Evolutionary conservation across 495 filamentous ascomycete species (phyloP).

Genomic region (Lasiosphaeria miniovina): DNA sequence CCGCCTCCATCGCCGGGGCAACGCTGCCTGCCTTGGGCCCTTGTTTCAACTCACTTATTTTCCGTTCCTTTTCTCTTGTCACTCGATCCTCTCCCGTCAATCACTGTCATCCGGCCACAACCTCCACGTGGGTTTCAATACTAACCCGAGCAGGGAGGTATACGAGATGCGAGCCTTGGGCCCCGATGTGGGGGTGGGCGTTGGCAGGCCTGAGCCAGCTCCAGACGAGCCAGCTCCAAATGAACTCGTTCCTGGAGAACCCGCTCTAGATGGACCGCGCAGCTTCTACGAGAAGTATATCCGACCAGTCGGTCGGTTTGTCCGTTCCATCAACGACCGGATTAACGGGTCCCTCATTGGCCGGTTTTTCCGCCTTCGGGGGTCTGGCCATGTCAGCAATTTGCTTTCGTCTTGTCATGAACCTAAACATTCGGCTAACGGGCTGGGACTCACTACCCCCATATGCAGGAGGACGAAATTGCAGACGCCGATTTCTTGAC

Average conservation of each 20-base stretch:
- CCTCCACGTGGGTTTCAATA: too few relatives aligned
- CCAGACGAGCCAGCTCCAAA: slow-evolving; percentile 2
- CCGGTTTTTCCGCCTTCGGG: slow-evolving; percentile 67
- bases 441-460: too few relatives aligned
- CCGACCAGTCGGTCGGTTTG: background rate
- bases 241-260: background rate
- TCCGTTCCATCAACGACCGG: slow-evolving; percentile 7
- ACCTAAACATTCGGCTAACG: background rate
- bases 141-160: too few relatives aligned
- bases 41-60: too few relatives aligned
- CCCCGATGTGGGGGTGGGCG: too few relatives aligned
- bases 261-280: background rate
- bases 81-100: too few relatives aligned
- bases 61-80: too few relatives aligned
- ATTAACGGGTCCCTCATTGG: slow-evolving; percentile 55
- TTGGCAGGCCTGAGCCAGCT: background rate
- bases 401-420: background rate
- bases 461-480: slow-evolving; percentile 55
- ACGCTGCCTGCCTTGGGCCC: too few relatives aligned
- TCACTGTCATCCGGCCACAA: too few relatives aligned
- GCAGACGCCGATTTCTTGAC: slow-evolving; percentile 63
- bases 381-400: slow-evolving; percentile 60
- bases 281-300: slow-evolving; percentile 6
- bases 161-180: too few relatives aligned
- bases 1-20: too few relatives aligned